Base-by-base conservation (phyloP, 2,329 filamentous ascomycete species). In the Emergomyces africanus region DNA sequence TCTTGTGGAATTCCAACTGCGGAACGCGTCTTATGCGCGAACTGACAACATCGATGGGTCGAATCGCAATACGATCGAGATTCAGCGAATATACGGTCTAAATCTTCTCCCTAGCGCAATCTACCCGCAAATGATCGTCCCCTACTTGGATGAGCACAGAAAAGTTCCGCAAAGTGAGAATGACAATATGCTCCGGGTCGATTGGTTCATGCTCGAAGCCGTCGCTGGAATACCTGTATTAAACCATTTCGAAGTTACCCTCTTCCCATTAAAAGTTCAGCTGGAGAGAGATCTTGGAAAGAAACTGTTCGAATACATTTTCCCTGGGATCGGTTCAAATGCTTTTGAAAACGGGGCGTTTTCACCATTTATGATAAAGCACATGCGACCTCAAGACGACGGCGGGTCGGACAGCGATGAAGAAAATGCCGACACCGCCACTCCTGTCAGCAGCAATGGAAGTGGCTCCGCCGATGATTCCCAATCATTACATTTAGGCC, bases 131-230 rank as follows among this genome's bases (percentile, higher is more conserved):
- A 97, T 99, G 81, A 90, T 99, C 61, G 87, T 88, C 18, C 91
- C 94, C 0, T 97, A 95, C 68, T 76, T 87, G 25, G 88, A 95
- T 62, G 81, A 83, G 57, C 81, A 84, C 41, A 70, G 70, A 74
- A 82, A 71, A 69, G 77, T 64, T 66, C 77, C 70, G 64, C 77
- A 79, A 37, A 80, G 83, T 51, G 73, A 79, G n/a, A 76, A 79
- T 57, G 84, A 87, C 62, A 89, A 90, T 68, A 97, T 97, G 87
- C 82, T 99, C 57, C 84, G 87, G 39, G 89, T 99, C 14, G 94
- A 95, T 70, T 99, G 95, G 90, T 86, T 96, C 70, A 96, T 96
- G 90, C 81, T 99, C 4, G 94, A 99, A 74, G 91, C 94, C 8
- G 96, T 99, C 71, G 94, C 92, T 42, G 94, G 94, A 54, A 99